Base-by-base conservation (phyloP, 2,329 filamentous ascomycete species). In the Phyllosticta ampelicida region DNA sequence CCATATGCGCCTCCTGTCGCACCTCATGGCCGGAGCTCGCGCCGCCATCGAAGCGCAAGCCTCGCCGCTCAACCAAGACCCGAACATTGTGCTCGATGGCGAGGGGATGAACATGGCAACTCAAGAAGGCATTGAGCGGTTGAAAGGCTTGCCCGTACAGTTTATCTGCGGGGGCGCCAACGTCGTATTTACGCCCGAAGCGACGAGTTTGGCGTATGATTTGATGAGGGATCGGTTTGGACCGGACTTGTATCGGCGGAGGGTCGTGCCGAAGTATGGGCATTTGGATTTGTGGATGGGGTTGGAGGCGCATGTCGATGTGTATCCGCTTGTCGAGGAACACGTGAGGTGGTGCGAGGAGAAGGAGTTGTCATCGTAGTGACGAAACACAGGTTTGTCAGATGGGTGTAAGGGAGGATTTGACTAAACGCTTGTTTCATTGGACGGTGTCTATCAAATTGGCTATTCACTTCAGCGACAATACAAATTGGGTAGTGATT, bases 1-100 rank as follows among this genome's bases (percentile, higher is more conserved):
- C 56, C 82, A 80, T 67, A 85, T 85, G 80, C 76, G 74, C 1
- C 70, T 80, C 60, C 73, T 85, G 54, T 67, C 76, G 36, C 72
- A 83, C 59, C 75, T 86, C 10, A 83, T 84, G 76, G 71, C 72
- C 83, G 83, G 16, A 13, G 26, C 9, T 51, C 13, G 9, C 48
- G 52, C 16, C 6, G 19, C 36, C 36, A 44, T 44, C 16, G 36
- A 44, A n/a, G 36, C 36, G 5, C 10, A 28, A 13, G 50, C 10
- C 13, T 19, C 21, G 50, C 49, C 19, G 16, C 9, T 4, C 10
- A n/a, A 44, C 11, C 13, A 44, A 16, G 36, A 44, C 16, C 36
- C 36, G 23, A 54, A 20, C 13, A 8, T 44, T 11, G 59, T 54
- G 44, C 11, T 56, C 10, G 56, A 61, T 16, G 54, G 53, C 1